Evolutionary conservation across 345 rosid species (phyloP), one percentile per base, ranked within the genome.

Genomic region (Anastatica hierochuntica): DNA sequence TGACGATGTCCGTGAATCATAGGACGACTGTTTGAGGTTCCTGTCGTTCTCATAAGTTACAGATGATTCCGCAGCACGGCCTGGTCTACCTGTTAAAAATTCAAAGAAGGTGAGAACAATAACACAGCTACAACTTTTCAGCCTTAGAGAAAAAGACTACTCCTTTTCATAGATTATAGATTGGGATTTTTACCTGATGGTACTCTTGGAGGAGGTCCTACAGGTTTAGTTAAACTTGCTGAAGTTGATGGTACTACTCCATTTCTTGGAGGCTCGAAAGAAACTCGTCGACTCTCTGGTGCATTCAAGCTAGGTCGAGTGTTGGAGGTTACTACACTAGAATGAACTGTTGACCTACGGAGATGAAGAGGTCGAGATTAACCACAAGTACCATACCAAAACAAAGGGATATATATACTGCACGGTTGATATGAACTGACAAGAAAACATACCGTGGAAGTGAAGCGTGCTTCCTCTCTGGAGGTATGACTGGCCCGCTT

Each of bases 131-230:
- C 18, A 21, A 16, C 23, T 8, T 56, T 23, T 14, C 24, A 49
- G 16, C 26, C 58, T 5, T 34, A 40, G 20, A 65, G 26, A 54
- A 52, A 24, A 11, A 40, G 10, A 26, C 7, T 27, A 31, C 7
- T 49, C 56, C 14, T 18, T 48, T 48, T 6, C 27, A 35, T 11
- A 33, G 39, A 51, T 51, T 42, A 56, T n/a, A 23, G 20, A 34
- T 10, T 5, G 27, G 24, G 15, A 12, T 27, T 46, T 14, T 43
- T 66, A 83, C 95, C 95, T 64, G 77, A 57, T 20, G 96, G 95
- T 53, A 87, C 79, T 58, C 80, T 71, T n/a, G 98, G 90, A 49
- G 89, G 98, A 53, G 89, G 96, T 46, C 87, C 75, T 43, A 76
- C 37, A 42, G 66, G 65, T 58, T 73, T 87, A 12, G 70, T 18